A percentile compares a stretch with the other conserved stretches of the same genome.
Evolutionary conservation across 192 early-diverging fungal species (phyloP).

Genomic region (Coemansia sp.): DNA sequence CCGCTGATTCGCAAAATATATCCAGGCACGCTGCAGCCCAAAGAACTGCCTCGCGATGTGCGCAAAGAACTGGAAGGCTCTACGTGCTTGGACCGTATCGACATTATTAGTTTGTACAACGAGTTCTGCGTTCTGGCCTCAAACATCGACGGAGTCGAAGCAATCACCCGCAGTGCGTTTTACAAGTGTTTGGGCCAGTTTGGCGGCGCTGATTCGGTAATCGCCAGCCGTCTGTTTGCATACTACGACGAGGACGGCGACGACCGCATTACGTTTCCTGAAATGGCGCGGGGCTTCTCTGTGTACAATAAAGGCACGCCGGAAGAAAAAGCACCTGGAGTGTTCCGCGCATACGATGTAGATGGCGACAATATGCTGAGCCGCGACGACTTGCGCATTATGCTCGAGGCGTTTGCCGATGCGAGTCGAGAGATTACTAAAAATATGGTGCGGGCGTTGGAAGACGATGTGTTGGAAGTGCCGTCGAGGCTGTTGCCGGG

Average conservation of each 20-base stretch:
- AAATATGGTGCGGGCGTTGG: conserved; percentile 85
- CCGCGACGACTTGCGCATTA: conserved; percentile 76
- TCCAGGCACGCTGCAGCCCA: conserved; percentile 58
- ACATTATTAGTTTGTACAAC: conserved; percentile 83
- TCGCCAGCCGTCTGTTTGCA: conserved; percentile 81
- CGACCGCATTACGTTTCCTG: conserved; percentile 72
- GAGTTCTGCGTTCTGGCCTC: conserved; percentile 84
- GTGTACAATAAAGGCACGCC: conserved; percentile 83
- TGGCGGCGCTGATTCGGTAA: conserved; percentile 78
- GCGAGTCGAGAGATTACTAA: conserved; percentile 86
- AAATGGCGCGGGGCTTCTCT: conserved; percentile 80
- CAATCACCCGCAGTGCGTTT: conserved; percentile 79
- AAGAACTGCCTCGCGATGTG: conserved; percentile 16
- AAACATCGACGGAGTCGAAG: conserved; percentile 57
- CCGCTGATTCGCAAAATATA: conserved; percentile 77
- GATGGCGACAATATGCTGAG: conserved; percentile 84
- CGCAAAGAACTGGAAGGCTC: conserved; percentile 13
- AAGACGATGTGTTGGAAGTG: conserved; percentile 76
- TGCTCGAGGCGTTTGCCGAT: conserved; percentile 93
- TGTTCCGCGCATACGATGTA: conserved; percentile 91
- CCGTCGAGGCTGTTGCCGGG: conserved; percentile 40
- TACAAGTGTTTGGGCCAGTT: conserved; percentile 83
- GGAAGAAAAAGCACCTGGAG: conserved; percentile 76
- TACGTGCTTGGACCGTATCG: conserved; percentile 67
- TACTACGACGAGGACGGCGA: conserved; percentile 90